These are phyloP conservation scores for Phytophthora sansomeana DNA, from an alignment of 352 stramenopile species.

Conservation along the genomic window DNA sequence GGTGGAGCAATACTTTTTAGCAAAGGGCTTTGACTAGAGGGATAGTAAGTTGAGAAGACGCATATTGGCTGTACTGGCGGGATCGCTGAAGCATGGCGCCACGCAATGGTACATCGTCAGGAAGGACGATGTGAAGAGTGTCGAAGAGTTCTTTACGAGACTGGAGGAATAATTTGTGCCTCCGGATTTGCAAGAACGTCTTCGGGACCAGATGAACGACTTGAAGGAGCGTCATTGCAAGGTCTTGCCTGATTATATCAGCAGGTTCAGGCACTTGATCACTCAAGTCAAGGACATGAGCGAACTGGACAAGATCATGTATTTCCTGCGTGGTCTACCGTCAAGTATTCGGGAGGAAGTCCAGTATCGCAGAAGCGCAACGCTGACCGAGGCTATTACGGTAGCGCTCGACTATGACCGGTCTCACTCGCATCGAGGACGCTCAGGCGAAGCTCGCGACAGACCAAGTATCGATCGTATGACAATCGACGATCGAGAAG, in stretches of 20 bases:
- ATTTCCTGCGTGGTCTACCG: constrained; percentile 4
- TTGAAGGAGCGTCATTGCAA: constrained; percentile 14
- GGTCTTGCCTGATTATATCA: constrained; percentile 18
- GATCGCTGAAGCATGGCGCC: constrained; percentile 19
- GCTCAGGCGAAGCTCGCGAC: background rate
- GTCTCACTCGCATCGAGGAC: constrained; percentile 7
- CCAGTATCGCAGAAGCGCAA: constrained; percentile 11
- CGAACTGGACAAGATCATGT: constrained; percentile 21
- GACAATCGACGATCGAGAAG: constrained; percentile 15
- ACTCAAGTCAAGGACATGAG: constrained; percentile 24
- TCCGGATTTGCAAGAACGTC: constrained; percentile 20
- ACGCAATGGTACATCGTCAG: constrained; percentile 24
- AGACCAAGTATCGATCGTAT: constrained; percentile 21
- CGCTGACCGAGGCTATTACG: constrained; percentile 1
- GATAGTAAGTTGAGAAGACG: constrained; percentile 6
- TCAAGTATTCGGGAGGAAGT: constrained; percentile 5
- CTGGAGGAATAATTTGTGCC: constrained; percentile 18
- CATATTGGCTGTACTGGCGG: constrained; percentile 1
- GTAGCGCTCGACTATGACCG: constrained; percentile 13
- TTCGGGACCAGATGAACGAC: constrained; percentile 15
- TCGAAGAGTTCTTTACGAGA: constrained; percentile 20
- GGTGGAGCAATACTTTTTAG: constrained; percentile 18
- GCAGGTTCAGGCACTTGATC: constrained; percentile 7
- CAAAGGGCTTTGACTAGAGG: constrained; percentile 19
- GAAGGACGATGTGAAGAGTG: constrained; percentile 14